Evolutionary conservation across 2,329 filamentous ascomycete species (phyloP), one percentile per base, ranked within the genome.

Genomic region (Plenodomus biglobosus): DNA sequence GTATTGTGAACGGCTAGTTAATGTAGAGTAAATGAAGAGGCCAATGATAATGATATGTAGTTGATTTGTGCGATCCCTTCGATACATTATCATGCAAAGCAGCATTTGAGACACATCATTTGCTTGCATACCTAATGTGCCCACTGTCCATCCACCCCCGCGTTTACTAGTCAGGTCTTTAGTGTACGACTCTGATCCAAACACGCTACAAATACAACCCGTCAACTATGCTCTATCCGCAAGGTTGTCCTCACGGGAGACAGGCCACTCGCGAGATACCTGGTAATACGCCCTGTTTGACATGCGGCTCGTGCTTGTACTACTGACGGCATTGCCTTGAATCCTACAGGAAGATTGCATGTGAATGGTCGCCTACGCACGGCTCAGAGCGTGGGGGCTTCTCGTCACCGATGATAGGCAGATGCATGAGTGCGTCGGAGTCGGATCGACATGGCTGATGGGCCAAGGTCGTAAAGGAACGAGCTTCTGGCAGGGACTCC

Each of bases 121-220:
- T n/a, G n/a, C n/a, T n/a, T n/a, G 27, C 27, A 3, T 32, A 11
- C 27, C 6, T 32, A 32, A 32, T 32, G 27, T 32, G 27, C 37
- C 40, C 34, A 27, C 44, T 37, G n/a, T n/a, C n/a, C n/a, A n/a
- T n/a, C 30, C 16, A 47, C 55, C 55, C 58, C 58, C 56, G 52
- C 58, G 46, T 55, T 55, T 46, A 41, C 48, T 49, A 46, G 45
- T 40, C 43, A 44, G 40, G 37, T 30, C 18, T 17, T 36, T 17
- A 44, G 46, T 38, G 44, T 42, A 11, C 34, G 36, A 40, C 32
- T 20, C 49, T 19, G 24, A 46, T 22, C 22, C 21, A 20, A 40
- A 43, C 20, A 38, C 35, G 27, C 40, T 27, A 46, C 13, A 32
- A 21, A 32, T 11, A 32, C 13, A 6, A 32, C 41, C 49, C 45